Percentiles rank a stretch among this genome's conserved stretches.
Evolutionary conservation across 768 basidiomycete species (phyloP).

Genomic region (Leccinum sublutescens): DNA sequence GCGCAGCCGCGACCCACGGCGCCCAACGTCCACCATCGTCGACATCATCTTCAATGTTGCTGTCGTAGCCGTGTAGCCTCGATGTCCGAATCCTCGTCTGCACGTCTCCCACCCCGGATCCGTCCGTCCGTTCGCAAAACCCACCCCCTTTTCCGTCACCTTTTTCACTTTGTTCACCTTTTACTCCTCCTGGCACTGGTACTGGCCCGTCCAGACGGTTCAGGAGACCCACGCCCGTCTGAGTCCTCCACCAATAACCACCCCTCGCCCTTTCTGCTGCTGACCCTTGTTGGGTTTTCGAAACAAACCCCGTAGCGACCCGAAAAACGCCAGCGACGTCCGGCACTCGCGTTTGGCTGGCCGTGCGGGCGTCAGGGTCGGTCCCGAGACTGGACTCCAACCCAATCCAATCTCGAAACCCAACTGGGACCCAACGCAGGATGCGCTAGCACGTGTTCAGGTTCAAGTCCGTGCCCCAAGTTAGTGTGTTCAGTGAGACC

Average conservation of each 20-base stretch:
- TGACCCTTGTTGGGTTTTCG: slow-evolving; percentile 11
- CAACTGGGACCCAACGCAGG: not conserved
- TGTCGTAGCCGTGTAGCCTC: too few species aligned
- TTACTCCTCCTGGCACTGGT: not conserved
- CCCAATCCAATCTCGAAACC: not conserved
- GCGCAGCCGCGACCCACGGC: too few species aligned
- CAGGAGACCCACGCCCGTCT: not conserved
- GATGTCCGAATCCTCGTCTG: too few species aligned
- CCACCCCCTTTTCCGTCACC: slow-evolving; percentile 23
- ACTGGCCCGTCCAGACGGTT: too few species aligned
- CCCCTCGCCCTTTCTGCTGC: too few species aligned
- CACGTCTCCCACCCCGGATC: too few species aligned
- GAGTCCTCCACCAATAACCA: not conserved
- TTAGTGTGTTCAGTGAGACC: too few species aligned
- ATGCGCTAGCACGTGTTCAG: not conserved
- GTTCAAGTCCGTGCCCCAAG: too few species aligned
- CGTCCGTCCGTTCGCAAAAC: slow-evolving; percentile 27
- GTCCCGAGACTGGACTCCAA: too few species aligned
- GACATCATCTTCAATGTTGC: too few species aligned
- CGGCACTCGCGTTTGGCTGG: slow-evolving; percentile 2
- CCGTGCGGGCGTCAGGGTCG: too few species aligned
- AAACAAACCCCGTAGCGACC: slow-evolving; percentile 29
- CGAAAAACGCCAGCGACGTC: slow-evolving; percentile 23
- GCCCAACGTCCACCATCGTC: too few species aligned
- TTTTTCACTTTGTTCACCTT: not conserved